Conservation (phyloP, 2,329 filamentous ascomycete species). For the Trichoderma simmonsii region DNA sequence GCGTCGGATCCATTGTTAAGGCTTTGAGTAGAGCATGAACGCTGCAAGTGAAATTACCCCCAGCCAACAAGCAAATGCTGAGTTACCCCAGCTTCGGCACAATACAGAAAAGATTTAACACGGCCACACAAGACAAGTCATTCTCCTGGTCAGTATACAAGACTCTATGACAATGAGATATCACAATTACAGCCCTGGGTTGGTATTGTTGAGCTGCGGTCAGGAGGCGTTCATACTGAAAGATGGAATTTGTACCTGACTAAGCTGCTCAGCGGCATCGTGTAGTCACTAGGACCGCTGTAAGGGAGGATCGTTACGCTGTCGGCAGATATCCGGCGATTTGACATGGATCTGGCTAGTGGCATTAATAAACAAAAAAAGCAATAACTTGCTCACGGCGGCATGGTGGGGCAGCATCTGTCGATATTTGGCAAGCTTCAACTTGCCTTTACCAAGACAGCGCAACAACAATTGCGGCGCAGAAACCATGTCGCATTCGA, state of each 20-base stretch:
- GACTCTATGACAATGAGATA: not conserved
- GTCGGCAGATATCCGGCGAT: conserved; percentile 6
- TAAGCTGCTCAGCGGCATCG: not conserved
- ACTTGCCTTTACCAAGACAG: not conserved
- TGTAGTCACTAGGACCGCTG: not conserved
- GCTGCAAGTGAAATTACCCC: not conserved
- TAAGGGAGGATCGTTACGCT: not conserved
- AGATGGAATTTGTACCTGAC: conserved; percentile 7
- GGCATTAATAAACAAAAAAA: not conserved
- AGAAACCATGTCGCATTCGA: conserved; percentile 39
- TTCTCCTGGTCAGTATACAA: not conserved
- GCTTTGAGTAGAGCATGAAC: not conserved
- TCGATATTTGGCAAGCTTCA: conserved; percentile 8
- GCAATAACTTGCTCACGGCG: not conserved
- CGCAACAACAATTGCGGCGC: not conserved
- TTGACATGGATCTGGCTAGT: not conserved
- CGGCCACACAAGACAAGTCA: not conserved
- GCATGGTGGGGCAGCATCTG: conserved; percentile 13
- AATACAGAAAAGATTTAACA: not conserved
- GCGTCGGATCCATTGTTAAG: conserved; percentile 30
- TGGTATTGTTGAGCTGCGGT: not conserved
- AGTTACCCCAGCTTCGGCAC: not conserved
- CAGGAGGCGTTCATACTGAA: not conserved
- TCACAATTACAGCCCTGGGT: not conserved
- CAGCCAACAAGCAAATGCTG: not conserved